Evolutionary conservation across 495 filamentous ascomycete species (phyloP).

Genomic region (Bombardia bombarda): DNA sequence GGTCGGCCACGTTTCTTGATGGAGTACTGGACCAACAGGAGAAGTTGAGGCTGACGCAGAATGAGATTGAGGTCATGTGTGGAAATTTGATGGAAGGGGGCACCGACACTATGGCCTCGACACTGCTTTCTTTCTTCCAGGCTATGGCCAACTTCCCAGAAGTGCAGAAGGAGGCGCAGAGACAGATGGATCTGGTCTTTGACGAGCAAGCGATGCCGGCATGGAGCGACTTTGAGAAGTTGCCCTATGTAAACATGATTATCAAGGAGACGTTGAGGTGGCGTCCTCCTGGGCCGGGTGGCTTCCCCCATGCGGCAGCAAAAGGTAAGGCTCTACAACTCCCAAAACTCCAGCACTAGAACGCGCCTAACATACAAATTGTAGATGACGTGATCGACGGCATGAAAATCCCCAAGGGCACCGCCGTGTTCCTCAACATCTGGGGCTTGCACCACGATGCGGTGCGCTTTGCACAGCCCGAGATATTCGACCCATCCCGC

Average conservation of each 20-base stretch:
- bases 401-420: constrained; percentile 34
- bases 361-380: too few species aligned
- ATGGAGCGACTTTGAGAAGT: constrained; percentile 25
- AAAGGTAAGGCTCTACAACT: too few species aligned
- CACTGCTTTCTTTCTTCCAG: constrained; percentile 32
- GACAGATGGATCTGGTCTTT: constrained; percentile 19
- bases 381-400: constrained; percentile 36
- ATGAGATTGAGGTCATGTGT: constrained; percentile 29
- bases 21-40: constrained; percentile 35
- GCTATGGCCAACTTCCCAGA: constrained; percentile 36
- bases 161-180: constrained; percentile 23
- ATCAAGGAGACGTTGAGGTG: constrained; percentile 35
- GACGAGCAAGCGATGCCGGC: constrained; percentile 26
- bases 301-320: constrained; percentile 22
- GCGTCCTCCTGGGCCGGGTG: constrained; percentile 25
- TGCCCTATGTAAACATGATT: constrained; percentile 35
- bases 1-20: constrained; percentile 34
- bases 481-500: constrained; percentile 35
- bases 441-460: constrained; percentile 29
- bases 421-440: constrained; percentile 35
- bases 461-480: constrained; percentile 31
- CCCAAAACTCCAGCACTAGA: too few species aligned
- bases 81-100: constrained; percentile 39
- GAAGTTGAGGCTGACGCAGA: constrained; percentile 28
- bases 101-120: constrained; percentile 33